Evolutionary conservation across 176 grass and related monocot species (phyloP).

Genomic region (Juncus inflexus): DNA sequence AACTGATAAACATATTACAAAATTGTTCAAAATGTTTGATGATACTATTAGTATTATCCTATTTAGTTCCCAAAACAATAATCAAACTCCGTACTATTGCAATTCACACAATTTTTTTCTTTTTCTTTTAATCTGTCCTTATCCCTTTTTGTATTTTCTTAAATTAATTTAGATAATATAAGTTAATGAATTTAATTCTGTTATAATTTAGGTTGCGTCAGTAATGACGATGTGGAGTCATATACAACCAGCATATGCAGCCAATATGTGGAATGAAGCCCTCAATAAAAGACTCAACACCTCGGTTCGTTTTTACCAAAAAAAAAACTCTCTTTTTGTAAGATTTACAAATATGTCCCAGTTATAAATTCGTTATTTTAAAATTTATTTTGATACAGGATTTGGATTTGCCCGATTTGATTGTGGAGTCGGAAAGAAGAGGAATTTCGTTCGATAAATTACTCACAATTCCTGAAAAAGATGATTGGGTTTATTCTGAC

Average conservation of each 20-base stretch:
- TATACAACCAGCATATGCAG: slow-evolving; percentile 83
- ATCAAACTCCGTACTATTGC: no score
- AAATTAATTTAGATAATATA: no score
- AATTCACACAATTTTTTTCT: not conserved
- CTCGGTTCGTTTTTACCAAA: slow-evolving; percentile 43
- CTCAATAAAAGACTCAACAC: slow-evolving; percentile 95
- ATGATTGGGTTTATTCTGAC: slow-evolving; percentile 77
- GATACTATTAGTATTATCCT: no score
- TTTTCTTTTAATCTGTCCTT: not conserved
- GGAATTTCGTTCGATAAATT: slow-evolving; percentile 88
- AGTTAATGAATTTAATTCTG: slow-evolving; percentile 26
- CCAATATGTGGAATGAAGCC: slow-evolving; percentile 90
- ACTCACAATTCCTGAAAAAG: slow-evolving; percentile 74
- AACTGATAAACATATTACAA: no score
- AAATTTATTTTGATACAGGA: slow-evolving; percentile 43
- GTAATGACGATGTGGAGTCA: slow-evolving; percentile 95
- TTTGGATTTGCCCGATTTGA: slow-evolving; percentile 85
- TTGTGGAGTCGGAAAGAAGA: slow-evolving; percentile 81
- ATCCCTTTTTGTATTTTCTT: no score
- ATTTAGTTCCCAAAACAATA: no score
- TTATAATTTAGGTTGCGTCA: slow-evolving; percentile 73
- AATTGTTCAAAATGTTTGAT: not conserved
- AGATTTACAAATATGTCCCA: no score
- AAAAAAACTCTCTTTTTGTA: no score
- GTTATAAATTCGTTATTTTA: not conserved